Conservation (phyloP, 2,329 filamentous ascomycete species). For the Colletotrichum orbiculare region DNA sequence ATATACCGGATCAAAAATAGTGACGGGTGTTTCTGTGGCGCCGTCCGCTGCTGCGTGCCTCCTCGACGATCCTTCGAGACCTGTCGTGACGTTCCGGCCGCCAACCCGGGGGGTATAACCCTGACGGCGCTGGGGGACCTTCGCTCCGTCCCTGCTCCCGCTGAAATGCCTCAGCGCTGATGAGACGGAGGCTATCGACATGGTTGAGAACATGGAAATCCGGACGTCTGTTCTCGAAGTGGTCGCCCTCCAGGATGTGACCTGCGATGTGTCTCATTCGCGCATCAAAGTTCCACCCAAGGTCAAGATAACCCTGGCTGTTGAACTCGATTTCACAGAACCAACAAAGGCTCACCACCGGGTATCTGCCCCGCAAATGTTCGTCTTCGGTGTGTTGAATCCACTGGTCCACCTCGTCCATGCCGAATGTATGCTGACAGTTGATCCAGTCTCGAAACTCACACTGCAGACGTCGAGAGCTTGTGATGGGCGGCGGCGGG, state of each 20-base stretch:
- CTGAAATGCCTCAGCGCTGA: constrained; percentile 11
- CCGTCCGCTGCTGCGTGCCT: neutral
- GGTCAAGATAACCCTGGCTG: constrained; percentile 35
- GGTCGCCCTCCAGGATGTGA: constrained; percentile 51
- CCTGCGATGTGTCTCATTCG: constrained; percentile 62
- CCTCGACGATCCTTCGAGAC: neutral
- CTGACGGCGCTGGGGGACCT: neutral
- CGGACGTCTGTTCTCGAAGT: constrained; percentile 25
- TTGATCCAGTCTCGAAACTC: constrained; percentile 52
- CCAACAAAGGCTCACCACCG: constrained; percentile 56
- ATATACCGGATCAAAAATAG: neutral
- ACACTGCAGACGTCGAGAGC: constrained; percentile 51
- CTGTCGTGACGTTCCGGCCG: constrained; percentile 2
- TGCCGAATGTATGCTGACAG: constrained; percentile 52
- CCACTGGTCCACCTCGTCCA: constrained; percentile 55
- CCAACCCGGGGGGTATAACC: constrained; percentile 8
- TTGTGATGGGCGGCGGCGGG: constrained; percentile 9
- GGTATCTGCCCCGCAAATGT: constrained; percentile 51
- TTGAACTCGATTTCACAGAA: constrained; percentile 58
- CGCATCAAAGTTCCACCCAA: constrained; percentile 44
- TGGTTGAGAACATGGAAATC: constrained; percentile 31
- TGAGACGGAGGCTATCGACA: constrained; percentile 5
- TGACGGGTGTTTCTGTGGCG: neutral
- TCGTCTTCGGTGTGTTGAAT: constrained; percentile 54
- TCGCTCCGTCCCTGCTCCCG: constrained; percentile 16